These are phyloP conservation scores for Hypoxylon fuscum DNA, from an alignment of 495 filamentous ascomycete genomes.

Conservation along the genomic window DNA sequence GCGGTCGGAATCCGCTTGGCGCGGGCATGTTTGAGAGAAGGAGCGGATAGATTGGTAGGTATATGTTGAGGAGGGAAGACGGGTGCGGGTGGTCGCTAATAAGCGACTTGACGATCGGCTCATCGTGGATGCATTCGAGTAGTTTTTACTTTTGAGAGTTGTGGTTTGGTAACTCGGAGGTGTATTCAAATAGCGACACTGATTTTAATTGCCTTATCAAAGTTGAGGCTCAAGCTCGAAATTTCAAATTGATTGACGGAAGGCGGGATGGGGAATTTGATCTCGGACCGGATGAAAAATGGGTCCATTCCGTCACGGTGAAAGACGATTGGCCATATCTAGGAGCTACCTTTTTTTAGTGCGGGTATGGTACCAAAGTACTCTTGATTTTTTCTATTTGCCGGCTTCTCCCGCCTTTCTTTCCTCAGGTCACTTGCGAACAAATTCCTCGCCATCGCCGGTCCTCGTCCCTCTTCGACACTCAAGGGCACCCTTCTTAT, in stretches of 20 bases:
- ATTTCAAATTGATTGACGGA: conserved; percentile 31
- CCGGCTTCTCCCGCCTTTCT: conserved; percentile 38
- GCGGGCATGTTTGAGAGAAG: conserved; percentile 52
- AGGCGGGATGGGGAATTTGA: conserved; percentile 17
- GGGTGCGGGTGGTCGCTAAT: conserved; percentile 52
- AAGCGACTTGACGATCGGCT: conserved; percentile 56
- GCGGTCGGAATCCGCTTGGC: conserved; percentile 6
- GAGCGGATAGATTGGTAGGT: conserved; percentile 48
- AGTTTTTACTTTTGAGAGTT: background rate
- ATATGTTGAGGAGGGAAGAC: conserved; percentile 35
- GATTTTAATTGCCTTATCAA: conserved; percentile 6
- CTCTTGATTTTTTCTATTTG: conserved; percentile 38
- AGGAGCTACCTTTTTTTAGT: conserved; percentile 6
- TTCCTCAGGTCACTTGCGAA: conserved; percentile 27
- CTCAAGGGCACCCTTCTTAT: conserved; percentile 15
- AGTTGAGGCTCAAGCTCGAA: conserved; percentile 17
- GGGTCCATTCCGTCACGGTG: background rate
- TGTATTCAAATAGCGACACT: background rate
- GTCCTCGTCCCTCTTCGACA: conserved; percentile 18
- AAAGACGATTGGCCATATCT: conserved; percentile 9
- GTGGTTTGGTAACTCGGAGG: background rate
- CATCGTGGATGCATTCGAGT: conserved; percentile 50
- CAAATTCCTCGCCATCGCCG: conserved; percentile 33
- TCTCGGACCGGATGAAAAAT: conserved; percentile 21
- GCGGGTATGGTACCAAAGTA: conserved; percentile 1